Base-by-base conservation (phyloP, 495 filamentous ascomycete species). In the Trichoderma reesei region DNA sequence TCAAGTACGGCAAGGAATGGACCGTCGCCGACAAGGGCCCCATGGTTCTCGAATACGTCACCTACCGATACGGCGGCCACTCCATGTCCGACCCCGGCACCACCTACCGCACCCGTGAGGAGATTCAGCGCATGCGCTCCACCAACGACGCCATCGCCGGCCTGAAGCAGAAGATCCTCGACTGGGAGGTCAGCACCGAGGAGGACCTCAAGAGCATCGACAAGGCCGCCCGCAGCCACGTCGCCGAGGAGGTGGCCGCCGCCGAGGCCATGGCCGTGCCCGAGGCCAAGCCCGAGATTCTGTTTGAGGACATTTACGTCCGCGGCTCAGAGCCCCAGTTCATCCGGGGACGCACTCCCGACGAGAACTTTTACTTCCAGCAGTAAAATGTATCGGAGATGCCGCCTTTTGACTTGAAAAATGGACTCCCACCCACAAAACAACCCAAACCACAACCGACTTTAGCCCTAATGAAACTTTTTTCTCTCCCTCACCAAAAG, bases 1-100 rank as follows among this genome's bases (percentile, higher is more conserved):
- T 95, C 67, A 76, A 91, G 76, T 92, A 96, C 83, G 90, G 87
- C 72, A 96, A 92, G 81, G 80, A 93, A 70, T 95, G 87, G 80
- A 87, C 89, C 65, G 74, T 80, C 64, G 80, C 83, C 64, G 92
- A 88, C 73, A 90, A 95, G 69, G 92, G 95, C 42, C 94, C 94
- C 61, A 81, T 98, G 61, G 95, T 98, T 71, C 86, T 96, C 77
- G 94, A 98, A 80, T 98, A 96, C 78, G 93, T 98, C 73, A 98
- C 94, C 71, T 98, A 98, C 87, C 88, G 94, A 65, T 98, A 98
- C 77, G 94, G 94, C 73, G 94, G 94, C 59, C 94, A 98, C 87
- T 95, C 90, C 74, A 98, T 98, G 94, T 96, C 90, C 74, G 94
- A 98, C 77, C 94, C 94, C 64, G 94, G 94, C 75, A 98, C 94